Conservation (phyloP, 2,329 filamentous ascomycete genomes). For the Botrytis squamosa region DNA sequence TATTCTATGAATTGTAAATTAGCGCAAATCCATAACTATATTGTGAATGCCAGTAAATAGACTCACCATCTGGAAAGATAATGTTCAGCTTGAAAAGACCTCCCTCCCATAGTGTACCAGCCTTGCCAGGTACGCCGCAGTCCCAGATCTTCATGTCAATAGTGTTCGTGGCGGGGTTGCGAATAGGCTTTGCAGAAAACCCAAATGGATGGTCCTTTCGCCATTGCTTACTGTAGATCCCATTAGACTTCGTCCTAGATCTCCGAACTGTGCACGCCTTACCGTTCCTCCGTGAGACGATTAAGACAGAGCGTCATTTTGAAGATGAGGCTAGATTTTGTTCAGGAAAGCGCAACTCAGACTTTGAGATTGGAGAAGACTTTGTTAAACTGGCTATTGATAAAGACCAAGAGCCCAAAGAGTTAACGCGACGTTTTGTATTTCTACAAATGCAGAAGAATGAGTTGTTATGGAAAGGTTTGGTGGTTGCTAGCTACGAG, state of each 20-base stretch:
- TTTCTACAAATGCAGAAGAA: not conserved
- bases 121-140: constrained; percentile 92
- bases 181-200: constrained; percentile 87
- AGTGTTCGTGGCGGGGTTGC: constrained; percentile 68
- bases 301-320: constrained; percentile 86
- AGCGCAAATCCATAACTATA: constrained; percentile 25
- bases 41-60: not conserved
- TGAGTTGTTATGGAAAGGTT: constrained; percentile 15
- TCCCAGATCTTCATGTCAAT: constrained; percentile 96
- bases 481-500: constrained; percentile 18
- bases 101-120: constrained; percentile 97
- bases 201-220: constrained; percentile 95
- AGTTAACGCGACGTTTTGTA: not conserved
- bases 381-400: not conserved
- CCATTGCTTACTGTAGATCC: constrained; percentile 72
- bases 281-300: constrained; percentile 74
- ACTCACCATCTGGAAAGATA: constrained; percentile 85
- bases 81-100: constrained; percentile 94
- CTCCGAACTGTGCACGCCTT: not conserved
- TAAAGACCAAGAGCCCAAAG: not conserved
- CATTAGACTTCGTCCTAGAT: constrained; percentile 8
- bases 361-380: not conserved
- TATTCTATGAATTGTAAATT: constrained; percentile 64
- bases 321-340: constrained; percentile 3
- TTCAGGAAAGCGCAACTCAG: constrained; percentile 6